A percentile compares a stretch with the other conserved stretches of the same genome.
These are phyloP conservation scores for Schizonepeta tenuifolia DNA, from an alignment of 257 asterid species.

Conservation along the genomic window DNA sequence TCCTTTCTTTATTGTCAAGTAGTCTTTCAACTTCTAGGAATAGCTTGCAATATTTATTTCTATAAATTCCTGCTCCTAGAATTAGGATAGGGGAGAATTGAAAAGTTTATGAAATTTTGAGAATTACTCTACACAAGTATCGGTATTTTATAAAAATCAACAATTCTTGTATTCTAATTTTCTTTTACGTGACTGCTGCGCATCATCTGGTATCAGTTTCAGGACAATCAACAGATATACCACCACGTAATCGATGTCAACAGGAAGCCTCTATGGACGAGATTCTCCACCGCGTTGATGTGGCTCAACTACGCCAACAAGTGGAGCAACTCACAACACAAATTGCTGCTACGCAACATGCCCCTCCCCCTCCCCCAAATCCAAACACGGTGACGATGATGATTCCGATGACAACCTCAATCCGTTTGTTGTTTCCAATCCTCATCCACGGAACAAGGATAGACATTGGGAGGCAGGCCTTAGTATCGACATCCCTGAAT, in stretches of 20 bases:
- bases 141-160: too few species aligned
- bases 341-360: not conserved
- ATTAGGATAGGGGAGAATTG: too few species aligned
- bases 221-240: conserved; percentile 4
- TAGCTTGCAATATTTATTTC: too few species aligned
- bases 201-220: conserved; percentile 16
- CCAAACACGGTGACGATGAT: not conserved
- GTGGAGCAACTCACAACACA: not conserved
- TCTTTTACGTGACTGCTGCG: not conserved
- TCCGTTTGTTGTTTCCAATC: not conserved
- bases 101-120: too few species aligned
- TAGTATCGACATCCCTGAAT: not conserved
- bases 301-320: not conserved
- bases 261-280: not conserved
- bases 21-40: too few species aligned
- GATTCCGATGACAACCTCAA: not conserved
- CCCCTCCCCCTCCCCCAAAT: too few species aligned
- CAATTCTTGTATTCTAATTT: not conserved
- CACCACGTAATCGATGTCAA: not conserved
- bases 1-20: too few species aligned
- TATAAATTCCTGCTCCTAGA: too few species aligned
- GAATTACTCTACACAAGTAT: too few species aligned
- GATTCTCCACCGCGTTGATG: not conserved
- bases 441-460: not conserved
- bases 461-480: not conserved